Conservation (phyloP, 345 rosid species). For the Citrus reticulata region DNA sequence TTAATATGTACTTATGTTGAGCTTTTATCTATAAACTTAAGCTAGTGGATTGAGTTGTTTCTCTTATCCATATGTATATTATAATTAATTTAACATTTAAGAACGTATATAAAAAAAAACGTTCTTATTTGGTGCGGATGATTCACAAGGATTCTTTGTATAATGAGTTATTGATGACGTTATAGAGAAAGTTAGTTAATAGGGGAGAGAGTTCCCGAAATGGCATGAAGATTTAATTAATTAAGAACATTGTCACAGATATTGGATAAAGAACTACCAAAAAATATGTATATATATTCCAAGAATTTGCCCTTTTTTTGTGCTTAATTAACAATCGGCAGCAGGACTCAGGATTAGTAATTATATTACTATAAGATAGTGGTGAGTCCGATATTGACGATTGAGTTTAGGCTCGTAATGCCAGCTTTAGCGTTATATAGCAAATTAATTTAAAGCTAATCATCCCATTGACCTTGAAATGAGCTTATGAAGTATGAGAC, state of each 20-base stretch:
- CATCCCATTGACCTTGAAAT: not conserved
- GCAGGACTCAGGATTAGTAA: not conserved
- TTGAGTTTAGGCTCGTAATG: not conserved
- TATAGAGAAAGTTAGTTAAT: no score
- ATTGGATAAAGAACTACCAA: not conserved
- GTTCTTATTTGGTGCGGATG: no score
- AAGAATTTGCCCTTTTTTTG: not conserved
- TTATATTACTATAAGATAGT: not conserved
- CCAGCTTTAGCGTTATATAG: not conserved
- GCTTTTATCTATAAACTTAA: no score
- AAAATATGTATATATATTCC: not conserved
- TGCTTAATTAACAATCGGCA: not conserved
- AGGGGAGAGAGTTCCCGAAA: no score
- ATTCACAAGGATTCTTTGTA: not conserved
- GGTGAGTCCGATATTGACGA: not conserved
- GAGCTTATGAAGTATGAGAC: constrained; percentile 5
- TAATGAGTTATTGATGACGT: not conserved
- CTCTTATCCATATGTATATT: no score
- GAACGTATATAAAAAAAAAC: no score
- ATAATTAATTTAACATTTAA: no score
- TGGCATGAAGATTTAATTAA: no score
- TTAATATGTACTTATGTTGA: no score
- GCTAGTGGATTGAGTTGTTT: no score
- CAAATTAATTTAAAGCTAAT: not conserved
- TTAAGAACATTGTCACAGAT: no score